A percentile compares a stretch with the other conserved stretches of the same genome.
These are phyloP conservation scores for Aspergillus steynii DNA, from an alignment of 495 filamentous ascomycete species.

Conservation along the genomic window DNA sequence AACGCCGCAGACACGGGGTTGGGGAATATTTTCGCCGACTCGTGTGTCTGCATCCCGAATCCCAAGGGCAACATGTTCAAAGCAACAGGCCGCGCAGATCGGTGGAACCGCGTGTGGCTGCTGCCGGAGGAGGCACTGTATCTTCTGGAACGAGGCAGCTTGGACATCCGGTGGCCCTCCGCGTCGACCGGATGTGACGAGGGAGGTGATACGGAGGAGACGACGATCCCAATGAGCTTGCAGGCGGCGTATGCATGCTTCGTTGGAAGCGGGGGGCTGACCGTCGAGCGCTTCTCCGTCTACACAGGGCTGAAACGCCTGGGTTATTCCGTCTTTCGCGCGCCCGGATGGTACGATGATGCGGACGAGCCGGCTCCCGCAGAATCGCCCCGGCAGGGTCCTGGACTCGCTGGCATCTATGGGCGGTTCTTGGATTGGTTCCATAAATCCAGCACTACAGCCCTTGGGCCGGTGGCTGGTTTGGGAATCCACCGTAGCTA, in stretches of 20 bases:
- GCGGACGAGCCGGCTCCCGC: constrained; percentile 10
- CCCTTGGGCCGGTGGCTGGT: constrained; percentile 67
- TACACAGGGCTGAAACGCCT: constrained; percentile 79
- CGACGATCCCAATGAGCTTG: constrained; percentile 78
- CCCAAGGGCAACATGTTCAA: constrained; percentile 56
- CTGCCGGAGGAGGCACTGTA: constrained; percentile 93
- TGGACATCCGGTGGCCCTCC: constrained; percentile 81
- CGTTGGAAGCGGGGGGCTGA: constrained; percentile 63
- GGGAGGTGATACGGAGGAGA: constrained; percentile 40
- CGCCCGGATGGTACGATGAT: constrained; percentile 55
- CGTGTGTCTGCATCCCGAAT: constrained; percentile 44
- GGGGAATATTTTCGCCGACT: constrained; percentile 29
- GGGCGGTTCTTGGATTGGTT: constrained; percentile 38
- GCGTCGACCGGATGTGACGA: constrained; percentile 30
- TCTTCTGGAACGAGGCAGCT: constrained; percentile 77
- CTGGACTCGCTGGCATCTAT: constrained; percentile 38
- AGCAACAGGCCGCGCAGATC: constrained; percentile 58
- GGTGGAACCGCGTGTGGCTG: constrained; percentile 67
- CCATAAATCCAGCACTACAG: constrained; percentile 28
- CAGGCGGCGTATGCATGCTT: constrained; percentile 86
- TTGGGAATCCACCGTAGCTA: constrained; percentile 81
- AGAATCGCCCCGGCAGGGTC: constrained; percentile 17
- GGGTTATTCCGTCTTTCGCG: constrained; percentile 77
- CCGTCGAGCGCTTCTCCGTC: constrained; percentile 83
- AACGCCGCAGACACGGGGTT: constrained; percentile 28